A percentile compares a stretch with the other conserved stretches of the same genome.
These are phyloP conservation scores for Blastobotrys ciferrii DNA, from an alignment of 1,139 yeast species.

Conservation along the genomic window DNA sequence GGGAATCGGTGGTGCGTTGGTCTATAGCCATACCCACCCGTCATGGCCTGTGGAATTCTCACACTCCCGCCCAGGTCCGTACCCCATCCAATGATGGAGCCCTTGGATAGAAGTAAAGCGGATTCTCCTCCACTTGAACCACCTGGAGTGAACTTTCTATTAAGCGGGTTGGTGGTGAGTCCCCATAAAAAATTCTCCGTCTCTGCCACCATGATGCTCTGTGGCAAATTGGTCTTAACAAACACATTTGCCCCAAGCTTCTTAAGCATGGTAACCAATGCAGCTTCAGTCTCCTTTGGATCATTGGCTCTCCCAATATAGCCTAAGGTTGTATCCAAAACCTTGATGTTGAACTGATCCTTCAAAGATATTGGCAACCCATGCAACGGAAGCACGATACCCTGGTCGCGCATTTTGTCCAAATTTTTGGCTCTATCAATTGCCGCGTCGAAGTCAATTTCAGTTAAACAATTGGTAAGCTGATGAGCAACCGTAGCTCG, in stretches of 20 bases:
- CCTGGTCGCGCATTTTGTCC: slow-evolving; percentile 39
- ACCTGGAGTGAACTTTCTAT: slow-evolving; percentile 47
- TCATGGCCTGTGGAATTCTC: slow-evolving; percentile 53
- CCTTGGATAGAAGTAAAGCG: slow-evolving; percentile 49
- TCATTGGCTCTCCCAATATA: slow-evolving; percentile 31
- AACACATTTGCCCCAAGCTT: slow-evolving; percentile 51
- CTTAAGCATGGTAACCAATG: slow-evolving; percentile 42
- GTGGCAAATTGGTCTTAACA: slow-evolving; percentile 55
- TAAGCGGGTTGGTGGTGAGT: slow-evolving; percentile 41
- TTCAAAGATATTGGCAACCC: slow-evolving; percentile 54
- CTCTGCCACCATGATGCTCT: slow-evolving; percentile 53
- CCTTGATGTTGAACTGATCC: slow-evolving; percentile 61
- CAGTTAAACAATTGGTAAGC: slow-evolving; percentile 56
- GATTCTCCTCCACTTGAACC: slow-evolving; percentile 68
- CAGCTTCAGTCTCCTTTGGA: slow-evolving; percentile 44
- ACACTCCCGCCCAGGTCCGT: slow-evolving; percentile 65
- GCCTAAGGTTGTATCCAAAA: slow-evolving; percentile 28
- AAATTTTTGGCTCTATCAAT: slow-evolving; percentile 45
- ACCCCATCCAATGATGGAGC: slow-evolving; percentile 52
- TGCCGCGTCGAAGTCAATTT: slow-evolving; percentile 57
- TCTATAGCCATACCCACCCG: slow-evolving; percentile 52
- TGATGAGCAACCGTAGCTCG: slow-evolving; percentile 60
- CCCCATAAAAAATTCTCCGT: slow-evolving; percentile 49
- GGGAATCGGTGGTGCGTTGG: slow-evolving; percentile 50
- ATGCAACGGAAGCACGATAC: slow-evolving; percentile 49